Base-by-base conservation (phyloP, 2,329 filamentous ascomycete species). In the Podosphaera fusca region DNA sequence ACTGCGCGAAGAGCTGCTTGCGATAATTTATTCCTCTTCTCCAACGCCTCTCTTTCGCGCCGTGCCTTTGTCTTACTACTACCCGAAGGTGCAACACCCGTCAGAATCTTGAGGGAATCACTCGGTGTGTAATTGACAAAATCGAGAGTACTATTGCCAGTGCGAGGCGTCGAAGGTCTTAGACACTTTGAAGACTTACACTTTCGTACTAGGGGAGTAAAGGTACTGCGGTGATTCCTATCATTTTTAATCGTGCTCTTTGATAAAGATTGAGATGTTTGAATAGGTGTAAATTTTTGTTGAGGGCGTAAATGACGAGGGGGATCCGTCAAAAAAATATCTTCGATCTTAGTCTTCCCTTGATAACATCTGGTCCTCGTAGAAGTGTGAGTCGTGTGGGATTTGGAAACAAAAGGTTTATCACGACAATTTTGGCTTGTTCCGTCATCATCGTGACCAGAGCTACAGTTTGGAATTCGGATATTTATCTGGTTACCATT, bases 1-100 rank as follows among this genome's bases (percentile, higher is more conserved):
- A 88, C 79, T 7, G 82, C 83, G 68, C 79, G 79, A 60, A 83
- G 70, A 35, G 84, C 81, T 6, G 80, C 80, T 68, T 85, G 79
- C 64, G 77, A 82, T 57, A 89, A 67, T 66, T 77, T 75, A 62
- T 82, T 72, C 64, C 85, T 74, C 69, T 83, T 82, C 66, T 95
- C 90, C 56, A 78, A 74, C 1, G 87, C 87, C 71, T 95, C 90
- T 68, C 87, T 85, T 69, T 96, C 90, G 55, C 92, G 74, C 57
- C 88, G 73, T n/a, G 87, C 87, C 68, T 95, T 95, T 7, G 92
- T 96, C 77, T 96, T 96, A 62, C 80, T 85, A 63, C 82, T 88
- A 8, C 92, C 92, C 61, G 84, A 89, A 0, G 90, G 90, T 51
- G 92, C 92, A 10, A 98, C 92, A 4, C 89, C 90, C 6, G 80